Evolutionary conservation across 2,329 filamentous ascomycete species (phyloP).

Genomic region (Graphiopsis chlorocephala): DNA sequence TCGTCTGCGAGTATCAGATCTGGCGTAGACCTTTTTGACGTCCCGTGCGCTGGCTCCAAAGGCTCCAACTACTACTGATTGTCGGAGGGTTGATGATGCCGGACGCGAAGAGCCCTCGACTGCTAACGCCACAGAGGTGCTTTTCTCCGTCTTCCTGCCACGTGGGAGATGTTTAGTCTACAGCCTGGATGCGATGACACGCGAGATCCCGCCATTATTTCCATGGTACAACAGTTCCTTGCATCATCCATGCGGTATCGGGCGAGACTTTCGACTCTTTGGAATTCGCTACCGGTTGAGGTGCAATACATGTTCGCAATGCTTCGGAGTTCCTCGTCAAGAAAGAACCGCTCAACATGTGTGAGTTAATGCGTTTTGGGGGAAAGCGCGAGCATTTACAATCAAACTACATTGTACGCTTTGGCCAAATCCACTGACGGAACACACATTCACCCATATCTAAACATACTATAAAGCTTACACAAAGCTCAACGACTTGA

Average conservation of each 20-base stretch:
- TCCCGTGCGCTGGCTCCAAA: background rate
- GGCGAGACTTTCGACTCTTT: background rate
- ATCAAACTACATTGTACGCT: background rate
- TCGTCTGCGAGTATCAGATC: background rate
- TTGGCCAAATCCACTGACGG: background rate
- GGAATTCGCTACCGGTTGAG: background rate
- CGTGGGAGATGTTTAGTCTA: background rate
- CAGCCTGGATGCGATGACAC: background rate
- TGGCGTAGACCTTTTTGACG: background rate
- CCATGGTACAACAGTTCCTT: background rate
- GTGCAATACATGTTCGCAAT: background rate
- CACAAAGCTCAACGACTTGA: background rate
- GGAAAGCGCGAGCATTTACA: background rate
- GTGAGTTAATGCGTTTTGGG: no score
- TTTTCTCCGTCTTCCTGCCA: background rate
- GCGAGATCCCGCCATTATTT: background rate
- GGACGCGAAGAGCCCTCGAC: background rate
- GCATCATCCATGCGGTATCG: background rate
- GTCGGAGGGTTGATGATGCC: background rate
- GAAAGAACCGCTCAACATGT: background rate
- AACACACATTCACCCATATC: no score
- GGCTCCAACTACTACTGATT: background rate
- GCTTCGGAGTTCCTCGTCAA: background rate
- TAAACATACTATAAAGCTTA: background rate
- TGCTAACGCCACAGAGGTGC: background rate